Conservation (phyloP, 108 stramenopile species). For the Cyclotella sp. region DNA sequence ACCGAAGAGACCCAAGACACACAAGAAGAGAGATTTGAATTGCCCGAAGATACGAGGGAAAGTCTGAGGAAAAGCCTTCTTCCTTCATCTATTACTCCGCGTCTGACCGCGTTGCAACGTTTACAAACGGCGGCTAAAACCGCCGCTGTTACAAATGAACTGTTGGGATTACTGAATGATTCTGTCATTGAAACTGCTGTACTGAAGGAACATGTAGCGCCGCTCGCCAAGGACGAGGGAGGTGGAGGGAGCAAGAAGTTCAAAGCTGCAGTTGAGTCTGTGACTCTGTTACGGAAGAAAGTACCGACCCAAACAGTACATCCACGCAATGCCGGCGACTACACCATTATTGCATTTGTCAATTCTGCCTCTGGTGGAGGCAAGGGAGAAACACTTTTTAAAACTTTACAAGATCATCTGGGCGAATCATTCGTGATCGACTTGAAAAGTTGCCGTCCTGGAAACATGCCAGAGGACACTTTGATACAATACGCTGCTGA, state of each 20-base stretch:
- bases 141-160: slow-evolving; percentile 22
- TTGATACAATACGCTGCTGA: slow-evolving; percentile 53
- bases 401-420: slow-evolving; percentile 29
- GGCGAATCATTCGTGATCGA: slow-evolving; percentile 54
- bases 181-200: background rate
- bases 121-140: slow-evolving; percentile 20
- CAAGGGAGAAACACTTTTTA: slow-evolving; percentile 36
- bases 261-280: background rate
- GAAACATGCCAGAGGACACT: slow-evolving; percentile 60
- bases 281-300: background rate
- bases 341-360: slow-evolving; percentile 58
- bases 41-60: background rate
- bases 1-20: background rate
- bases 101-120: slow-evolving; percentile 6
- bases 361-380: slow-evolving; percentile 56
- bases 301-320: slow-evolving; percentile 18
- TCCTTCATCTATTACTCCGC: background rate
- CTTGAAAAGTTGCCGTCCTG: slow-evolving; percentile 48
- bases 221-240: background rate
- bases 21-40: background rate
- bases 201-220: background rate
- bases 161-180: slow-evolving; percentile 12
- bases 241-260: background rate
- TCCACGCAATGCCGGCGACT: slow-evolving; percentile 52
- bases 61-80: background rate